Evolutionary conservation across 805 yeast species (phyloP), one percentile per base, ranked within the genome.

Genomic region (Schwanniomyces vanrijiae): DNA sequence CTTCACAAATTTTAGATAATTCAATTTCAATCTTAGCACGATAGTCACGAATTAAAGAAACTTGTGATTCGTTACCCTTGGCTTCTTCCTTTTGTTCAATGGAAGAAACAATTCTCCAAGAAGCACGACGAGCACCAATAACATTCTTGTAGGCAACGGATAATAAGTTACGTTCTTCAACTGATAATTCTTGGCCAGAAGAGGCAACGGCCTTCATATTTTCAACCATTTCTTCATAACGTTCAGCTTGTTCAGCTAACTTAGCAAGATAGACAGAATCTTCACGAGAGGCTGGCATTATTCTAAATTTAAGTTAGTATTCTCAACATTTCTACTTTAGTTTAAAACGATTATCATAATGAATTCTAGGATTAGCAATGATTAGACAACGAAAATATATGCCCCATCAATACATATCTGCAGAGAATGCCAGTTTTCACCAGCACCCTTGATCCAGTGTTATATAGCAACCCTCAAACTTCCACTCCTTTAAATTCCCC

Each of bases 211-310:
- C 86, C 74, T 92, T 91, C 97, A 92, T 92, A 79, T 89, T 90
- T 73, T 90, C 96, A 62, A 92, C 98, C 97, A 89, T 90, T 78
- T 92, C 98, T 78, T 94, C 98, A 72, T 91, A 94, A 77, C 98
- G 95, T 79, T 94, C 99, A 66, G 98, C 97, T 80, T 92, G 97
- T 77, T 92, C 98, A 66, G 97, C 97, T 70, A 94, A 85, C 71
- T 94, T 92, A 73, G 98, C 98, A 68, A 94, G 84, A 76, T 91
- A 92, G 63, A 94, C 96, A 66, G 95, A 89, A 77, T 94, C 96
- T 85, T 94, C 98, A 81, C 97, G 95, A 66, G 92, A 81, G 71
- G 81, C 78, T 62, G 91, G 80, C 90, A 85, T 84, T 65, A 60
- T 56, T 50, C 47, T 37, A 31, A 45, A 33, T 42, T 13, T 39